Evolutionary conservation across 108 stramenopile genomes (phyloP), one percentile per base, ranked within the genome.

Genomic region (Conticribra guillardii): DNA sequence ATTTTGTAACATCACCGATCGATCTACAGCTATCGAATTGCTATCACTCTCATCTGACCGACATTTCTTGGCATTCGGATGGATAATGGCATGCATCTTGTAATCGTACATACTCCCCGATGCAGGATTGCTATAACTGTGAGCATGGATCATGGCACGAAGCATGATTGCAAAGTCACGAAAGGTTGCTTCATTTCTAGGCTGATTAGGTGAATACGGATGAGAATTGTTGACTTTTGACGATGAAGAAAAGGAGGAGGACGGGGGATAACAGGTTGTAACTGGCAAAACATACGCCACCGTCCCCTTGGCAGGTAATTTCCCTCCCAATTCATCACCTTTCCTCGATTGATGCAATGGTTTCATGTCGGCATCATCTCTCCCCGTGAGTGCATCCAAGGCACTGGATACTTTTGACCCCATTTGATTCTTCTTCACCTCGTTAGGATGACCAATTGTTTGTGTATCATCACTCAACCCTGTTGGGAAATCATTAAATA

Each of bases 51-150:
- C 26, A 16, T 16, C 61, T 26, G n/a, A n/a, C n/a, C 67, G 44
- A 65, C 90, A 91, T 0, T 59, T 52, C 47, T 64, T 63, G 18
- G 87, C 90, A 28, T 77, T 67, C 2, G 65, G 59, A 54, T 88
- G 87, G 2, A 91, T 63, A 44, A 91, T 80, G 7, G 87, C 90
- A 64, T 85, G 81, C 84, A 87, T 85, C 67, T 88, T 81, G 67
- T 90, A 90, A 60, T 87, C 90, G 60, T 88, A 91, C 51, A 58
- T 57, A 48, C 76, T 70, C 19, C 64, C 63, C 15, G 68, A 70
- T 0, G 76, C 55, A 14, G 61, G 33, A 55, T 77, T 77, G 27
- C 50, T 74, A 67, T 77, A 59, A 23, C 81, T 83, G 34, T 80
- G 83, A 32, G 82, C 69, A 62, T 91, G 87, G 16, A 88, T 71